phyloP scores from a whole-genome alignment of 2,329 filamentous ascomycete species.

The Fusarium mundagurra region DNA sequence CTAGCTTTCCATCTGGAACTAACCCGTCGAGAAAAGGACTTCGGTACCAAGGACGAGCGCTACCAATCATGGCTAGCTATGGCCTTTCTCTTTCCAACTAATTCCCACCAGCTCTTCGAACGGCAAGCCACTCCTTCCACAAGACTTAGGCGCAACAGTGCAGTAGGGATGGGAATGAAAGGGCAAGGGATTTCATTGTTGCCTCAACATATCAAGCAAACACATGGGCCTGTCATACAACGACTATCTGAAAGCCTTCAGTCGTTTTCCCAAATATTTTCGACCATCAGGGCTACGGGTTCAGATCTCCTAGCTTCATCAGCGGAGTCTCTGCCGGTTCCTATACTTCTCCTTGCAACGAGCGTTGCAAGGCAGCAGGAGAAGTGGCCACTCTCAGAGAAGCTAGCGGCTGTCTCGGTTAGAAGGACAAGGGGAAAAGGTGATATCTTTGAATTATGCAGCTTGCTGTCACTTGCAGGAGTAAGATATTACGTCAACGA shows the following conservation, averaged over 20 bases:
- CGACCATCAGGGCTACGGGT: rapidly evolving
- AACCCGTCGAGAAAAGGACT: too few species aligned
- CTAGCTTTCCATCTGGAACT: too few species aligned
- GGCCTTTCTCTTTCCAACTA: too few species aligned
- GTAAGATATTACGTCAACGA: background rate
- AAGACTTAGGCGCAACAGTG: too few species aligned
- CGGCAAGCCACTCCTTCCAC: too few species aligned
- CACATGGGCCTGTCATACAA: background rate
- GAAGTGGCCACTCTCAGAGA: rapidly evolving
- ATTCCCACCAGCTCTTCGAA: too few species aligned
- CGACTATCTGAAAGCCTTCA: rapidly evolving
- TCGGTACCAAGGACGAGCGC: too few species aligned
- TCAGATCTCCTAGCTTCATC: background rate
- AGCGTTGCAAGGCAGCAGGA: rapidly evolving
- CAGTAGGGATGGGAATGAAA: too few species aligned
- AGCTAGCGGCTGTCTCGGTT: rapidly evolving
- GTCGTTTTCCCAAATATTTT: rapidly evolving
- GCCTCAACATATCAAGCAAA: background rate
- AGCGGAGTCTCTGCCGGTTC: background rate
- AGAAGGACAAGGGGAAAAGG: background rate
- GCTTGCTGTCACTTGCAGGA: background rate
- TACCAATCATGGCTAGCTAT: background rate
- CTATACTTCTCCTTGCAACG: background rate
- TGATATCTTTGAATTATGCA: background rate
- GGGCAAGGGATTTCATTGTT: background rate